phyloP scores from a whole-genome alignment of 2,329 filamentous ascomycete genomes.

The Exophiala mesophila region DNA sequence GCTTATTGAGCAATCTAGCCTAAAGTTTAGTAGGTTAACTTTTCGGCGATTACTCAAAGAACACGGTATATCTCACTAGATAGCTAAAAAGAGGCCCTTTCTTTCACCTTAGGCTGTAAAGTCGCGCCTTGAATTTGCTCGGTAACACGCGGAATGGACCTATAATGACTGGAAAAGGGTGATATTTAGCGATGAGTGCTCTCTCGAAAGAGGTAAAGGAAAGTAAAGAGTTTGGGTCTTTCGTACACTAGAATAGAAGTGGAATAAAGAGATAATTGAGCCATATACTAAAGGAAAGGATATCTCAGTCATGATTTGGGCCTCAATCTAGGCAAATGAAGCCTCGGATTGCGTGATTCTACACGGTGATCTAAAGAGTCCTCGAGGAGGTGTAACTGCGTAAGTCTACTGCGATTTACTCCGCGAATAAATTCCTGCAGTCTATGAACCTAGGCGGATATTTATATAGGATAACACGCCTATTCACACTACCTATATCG shows the following conservation, averaged over 20 bases:
- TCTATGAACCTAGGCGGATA: conserved; percentile 5
- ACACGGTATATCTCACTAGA: conserved; percentile 12
- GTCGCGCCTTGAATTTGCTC: conserved; percentile 10
- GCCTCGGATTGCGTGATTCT: conserved; percentile 15
- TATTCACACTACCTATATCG: conserved; percentile 21
- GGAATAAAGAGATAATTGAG: conserved; percentile 18
- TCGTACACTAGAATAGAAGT: conserved; percentile 20
- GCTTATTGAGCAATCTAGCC: not conserved
- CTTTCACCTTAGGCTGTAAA: conserved; percentile 9
- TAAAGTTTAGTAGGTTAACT: not conserved
- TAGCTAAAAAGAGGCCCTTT: conserved; percentile 14
- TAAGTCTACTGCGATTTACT: conserved; percentile 18
- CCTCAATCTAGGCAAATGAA: conserved; percentile 16
- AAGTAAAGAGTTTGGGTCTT: conserved; percentile 20
- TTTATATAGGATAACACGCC: conserved; percentile 28
- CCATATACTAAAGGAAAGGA: conserved; percentile 14
- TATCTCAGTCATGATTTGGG: conserved; percentile 24
- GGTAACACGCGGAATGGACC: conserved; percentile 8
- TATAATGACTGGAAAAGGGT: conserved; percentile 15
- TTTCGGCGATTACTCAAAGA: conserved; percentile 4
- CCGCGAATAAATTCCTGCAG: conserved; percentile 11
- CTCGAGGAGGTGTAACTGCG: conserved; percentile 10
- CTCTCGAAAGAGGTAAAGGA: conserved; percentile 21
- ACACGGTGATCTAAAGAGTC: conserved; percentile 12
- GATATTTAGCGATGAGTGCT: conserved; percentile 23